Percentiles rank a stretch among this genome's conserved stretches.
Conservation (phyloP, 768 basidiomycete genomes). For the Vararia minispora region DNA sequence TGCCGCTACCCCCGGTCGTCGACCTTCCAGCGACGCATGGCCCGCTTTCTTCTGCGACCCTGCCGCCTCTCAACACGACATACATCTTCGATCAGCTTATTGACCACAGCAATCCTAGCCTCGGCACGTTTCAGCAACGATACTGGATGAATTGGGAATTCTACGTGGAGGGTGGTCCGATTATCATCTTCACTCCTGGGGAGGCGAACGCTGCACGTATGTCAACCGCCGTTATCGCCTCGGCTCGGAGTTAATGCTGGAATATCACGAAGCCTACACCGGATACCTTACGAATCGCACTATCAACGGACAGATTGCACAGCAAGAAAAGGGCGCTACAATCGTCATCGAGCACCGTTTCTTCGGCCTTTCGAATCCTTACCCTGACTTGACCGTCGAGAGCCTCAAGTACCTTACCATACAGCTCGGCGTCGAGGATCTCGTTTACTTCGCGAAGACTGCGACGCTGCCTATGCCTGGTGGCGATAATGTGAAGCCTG, state of each 20-base stretch:
- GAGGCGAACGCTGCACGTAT: slow-evolving; percentile 39
- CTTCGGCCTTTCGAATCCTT: slow-evolving; percentile 65
- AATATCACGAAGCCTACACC: slow-evolving; percentile 17
- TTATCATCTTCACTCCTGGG: slow-evolving; percentile 56
- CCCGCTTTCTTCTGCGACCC: too few species aligned
- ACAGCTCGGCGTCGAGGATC: slow-evolving; percentile 64
- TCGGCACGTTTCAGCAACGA: slow-evolving; percentile 71
- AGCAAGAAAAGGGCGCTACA: slow-evolving; percentile 56
- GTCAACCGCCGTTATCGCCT: neutral
- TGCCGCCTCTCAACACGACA: slow-evolving; percentile 20
- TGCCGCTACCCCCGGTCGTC: too few species aligned
- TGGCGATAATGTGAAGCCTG: slow-evolving; percentile 47
- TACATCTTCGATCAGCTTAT: slow-evolving; percentile 46
- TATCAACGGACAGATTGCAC: slow-evolving; percentile 52
- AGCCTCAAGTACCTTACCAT: slow-evolving; percentile 53
- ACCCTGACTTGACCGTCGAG: slow-evolving; percentile 41
- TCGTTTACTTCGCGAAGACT: slow-evolving; percentile 58
- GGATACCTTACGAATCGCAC: slow-evolving; percentile 53
- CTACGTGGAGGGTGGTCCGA: slow-evolving; percentile 42
- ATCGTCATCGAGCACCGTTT: slow-evolving; percentile 64
- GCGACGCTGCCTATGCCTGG: slow-evolving; percentile 57
- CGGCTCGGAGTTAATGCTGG: neutral
- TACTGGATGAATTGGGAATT: slow-evolving; percentile 62
- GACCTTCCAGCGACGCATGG: too few species aligned
- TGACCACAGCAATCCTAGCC: slow-evolving; percentile 39